These are phyloP conservation scores for Monilinia fructigena DNA, from an alignment of 2,329 filamentous ascomycete genomes.

Conservation along the genomic window DNA sequence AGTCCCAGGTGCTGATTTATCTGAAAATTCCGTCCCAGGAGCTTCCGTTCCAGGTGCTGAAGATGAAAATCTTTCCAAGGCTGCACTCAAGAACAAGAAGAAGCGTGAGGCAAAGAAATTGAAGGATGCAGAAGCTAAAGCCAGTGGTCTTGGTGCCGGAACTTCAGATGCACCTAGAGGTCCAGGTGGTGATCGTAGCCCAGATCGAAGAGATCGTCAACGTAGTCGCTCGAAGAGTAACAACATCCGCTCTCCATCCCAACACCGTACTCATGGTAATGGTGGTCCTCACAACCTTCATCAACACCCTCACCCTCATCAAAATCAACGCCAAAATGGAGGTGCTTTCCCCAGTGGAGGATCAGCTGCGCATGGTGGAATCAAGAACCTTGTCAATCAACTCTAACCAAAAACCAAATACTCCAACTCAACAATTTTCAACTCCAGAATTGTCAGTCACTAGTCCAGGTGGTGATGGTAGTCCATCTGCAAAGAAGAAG, in stretches of 20 bases:
- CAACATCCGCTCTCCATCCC: constrained; percentile 47
- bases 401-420: constrained; percentile 20
- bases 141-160: constrained; percentile 43
- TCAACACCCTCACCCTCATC: constrained; percentile 29
- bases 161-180: constrained; percentile 29
- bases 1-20: constrained; percentile 82
- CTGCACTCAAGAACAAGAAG: constrained; percentile 96
- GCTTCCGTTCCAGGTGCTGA: constrained; percentile 63
- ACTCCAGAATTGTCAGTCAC: constrained; percentile 52
- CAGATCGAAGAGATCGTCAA: constrained; percentile 53
- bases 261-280: constrained; percentile 47
- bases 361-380: constrained; percentile 25
- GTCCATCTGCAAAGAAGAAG: constrained; percentile 89
- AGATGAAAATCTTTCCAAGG: constrained; percentile 73
- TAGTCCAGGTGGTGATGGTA: constrained; percentile 53
- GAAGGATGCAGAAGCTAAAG: constrained; percentile 71
- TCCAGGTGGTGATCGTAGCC: constrained; percentile 35
- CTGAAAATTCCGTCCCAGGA: constrained; percentile 63
- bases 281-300: constrained; percentile 45
- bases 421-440: constrained; percentile 34
- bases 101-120: constrained; percentile 92
- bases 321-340: constrained; percentile 16
- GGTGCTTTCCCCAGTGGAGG: constrained; percentile 7
- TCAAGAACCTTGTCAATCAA: constrained; percentile 41
- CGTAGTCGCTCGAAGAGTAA: constrained; percentile 50